Conservation (phyloP, 306 rosid species). For the Vigna radiata region DNA sequence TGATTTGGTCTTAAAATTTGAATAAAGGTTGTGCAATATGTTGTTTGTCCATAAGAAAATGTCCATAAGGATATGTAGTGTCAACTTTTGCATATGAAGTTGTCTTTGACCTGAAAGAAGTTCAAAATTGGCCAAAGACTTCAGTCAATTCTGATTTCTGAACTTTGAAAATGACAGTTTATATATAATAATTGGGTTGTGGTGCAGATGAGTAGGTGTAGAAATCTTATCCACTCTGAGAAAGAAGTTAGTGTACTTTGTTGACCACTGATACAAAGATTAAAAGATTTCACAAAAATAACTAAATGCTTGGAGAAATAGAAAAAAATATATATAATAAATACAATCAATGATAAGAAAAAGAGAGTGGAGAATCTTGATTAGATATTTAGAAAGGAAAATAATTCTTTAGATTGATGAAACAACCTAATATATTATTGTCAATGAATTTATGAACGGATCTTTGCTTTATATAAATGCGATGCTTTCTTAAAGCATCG, state of each 20-base stretch:
- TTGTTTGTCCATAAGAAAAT: neutral
- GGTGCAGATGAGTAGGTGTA: slow-evolving; percentile 1
- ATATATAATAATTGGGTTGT: neutral
- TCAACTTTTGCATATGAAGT: neutral
- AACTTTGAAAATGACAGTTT: neutral
- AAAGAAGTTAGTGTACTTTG: slow-evolving; percentile 32
- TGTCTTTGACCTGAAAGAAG: neutral
- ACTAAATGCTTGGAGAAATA: no score
- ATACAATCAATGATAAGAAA: no score
- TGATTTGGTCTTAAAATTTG: neutral
- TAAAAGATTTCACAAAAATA: neutral
- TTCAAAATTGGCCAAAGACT: neutral
- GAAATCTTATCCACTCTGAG: neutral
- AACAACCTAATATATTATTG: no score
- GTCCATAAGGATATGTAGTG: neutral
- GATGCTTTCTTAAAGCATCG: no score
- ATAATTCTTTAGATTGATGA: no score
- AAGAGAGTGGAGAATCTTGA: no score
- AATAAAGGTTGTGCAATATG: neutral
- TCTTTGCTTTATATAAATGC: no score
- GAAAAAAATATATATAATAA: no score
- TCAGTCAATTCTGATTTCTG: slow-evolving; percentile 3
- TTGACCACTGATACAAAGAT: slow-evolving; percentile 25
- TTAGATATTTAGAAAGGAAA: no score
- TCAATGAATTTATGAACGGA: no score